A percentile compares a stretch with the other conserved stretches of the same genome.
These are phyloP conservation scores for Alternaria longipes DNA, from an alignment of 2,329 filamentous ascomycete genomes.

Conservation along the genomic window DNA sequence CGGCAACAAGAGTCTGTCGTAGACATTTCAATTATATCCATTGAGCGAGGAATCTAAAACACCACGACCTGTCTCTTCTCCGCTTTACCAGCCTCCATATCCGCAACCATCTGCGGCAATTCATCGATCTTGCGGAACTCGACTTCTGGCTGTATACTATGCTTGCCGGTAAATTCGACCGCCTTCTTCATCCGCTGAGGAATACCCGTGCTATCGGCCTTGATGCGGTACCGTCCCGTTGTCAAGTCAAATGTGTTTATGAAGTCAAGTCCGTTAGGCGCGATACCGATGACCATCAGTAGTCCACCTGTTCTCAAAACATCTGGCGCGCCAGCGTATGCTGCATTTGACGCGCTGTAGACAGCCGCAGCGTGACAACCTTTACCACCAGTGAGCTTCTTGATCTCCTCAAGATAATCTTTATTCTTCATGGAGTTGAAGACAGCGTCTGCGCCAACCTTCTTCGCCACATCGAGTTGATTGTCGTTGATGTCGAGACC, in stretches of 20 bases:
- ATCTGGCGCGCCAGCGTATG: slow-evolving; percentile 50
- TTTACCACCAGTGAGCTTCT: slow-evolving; percentile 52
- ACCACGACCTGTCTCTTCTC: slow-evolving; percentile 52
- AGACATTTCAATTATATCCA: no score
- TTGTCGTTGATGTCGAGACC: slow-evolving; percentile 58
- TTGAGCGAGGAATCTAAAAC: slow-evolving; percentile 29
- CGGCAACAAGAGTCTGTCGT: accelerated
- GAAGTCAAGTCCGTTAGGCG: slow-evolving; percentile 48
- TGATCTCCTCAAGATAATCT: slow-evolving; percentile 52
- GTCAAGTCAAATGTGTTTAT: slow-evolving; percentile 54
- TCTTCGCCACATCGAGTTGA: slow-evolving; percentile 52
- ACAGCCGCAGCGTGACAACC: slow-evolving; percentile 56
- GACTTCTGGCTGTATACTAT: slow-evolving; percentile 54
- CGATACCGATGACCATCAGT: slow-evolving; percentile 57
- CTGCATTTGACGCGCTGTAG: slow-evolving; percentile 52
- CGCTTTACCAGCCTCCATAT: slow-evolving; percentile 51
- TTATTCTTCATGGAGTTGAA: slow-evolving; percentile 56
- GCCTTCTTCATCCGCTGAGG: slow-evolving; percentile 57
- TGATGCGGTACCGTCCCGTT: slow-evolving; percentile 53
- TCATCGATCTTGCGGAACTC: slow-evolving; percentile 54
- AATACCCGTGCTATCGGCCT: slow-evolving; percentile 55
- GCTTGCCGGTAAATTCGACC: slow-evolving; percentile 55
- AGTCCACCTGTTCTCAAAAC: slow-evolving; percentile 52
- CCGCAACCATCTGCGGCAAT: slow-evolving; percentile 50
- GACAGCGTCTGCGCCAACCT: slow-evolving; percentile 54